Evolutionary conservation across 345 rosid species (phyloP).

Genomic region (Brassica juncea): DNA sequence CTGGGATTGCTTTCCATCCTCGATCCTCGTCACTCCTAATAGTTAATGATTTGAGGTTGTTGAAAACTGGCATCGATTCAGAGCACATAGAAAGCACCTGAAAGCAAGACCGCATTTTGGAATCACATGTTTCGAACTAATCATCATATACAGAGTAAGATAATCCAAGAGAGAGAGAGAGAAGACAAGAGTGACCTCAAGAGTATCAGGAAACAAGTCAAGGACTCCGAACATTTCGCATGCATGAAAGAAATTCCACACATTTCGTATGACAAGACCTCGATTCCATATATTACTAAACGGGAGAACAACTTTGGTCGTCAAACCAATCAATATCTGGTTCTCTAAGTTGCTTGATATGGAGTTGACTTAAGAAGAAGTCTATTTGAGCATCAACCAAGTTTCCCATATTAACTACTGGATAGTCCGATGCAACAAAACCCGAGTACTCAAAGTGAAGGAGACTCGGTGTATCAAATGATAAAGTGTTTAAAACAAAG

Average conservation of each 20-base stretch:
- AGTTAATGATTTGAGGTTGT: neutral
- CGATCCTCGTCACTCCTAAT: too few species aligned
- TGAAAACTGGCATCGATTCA: neutral
- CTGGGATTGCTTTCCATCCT: too few species aligned
- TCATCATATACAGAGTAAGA: too few species aligned
- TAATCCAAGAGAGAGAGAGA: too few species aligned
- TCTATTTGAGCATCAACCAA: neutral
- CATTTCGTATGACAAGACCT: neutral
- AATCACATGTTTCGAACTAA: too few species aligned
- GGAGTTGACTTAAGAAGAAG: neutral
- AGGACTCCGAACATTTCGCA: too few species aligned
- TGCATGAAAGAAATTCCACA: neutral
- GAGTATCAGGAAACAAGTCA: too few species aligned
- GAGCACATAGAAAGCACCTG: neutral
- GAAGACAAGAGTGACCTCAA: too few species aligned
- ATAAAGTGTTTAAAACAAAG: too few species aligned
- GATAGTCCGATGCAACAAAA: neutral
- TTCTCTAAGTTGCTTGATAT: neutral
- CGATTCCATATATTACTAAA: neutral
- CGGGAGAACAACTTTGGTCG: neutral
- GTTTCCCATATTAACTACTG: neutral
- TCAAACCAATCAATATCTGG: neutral
- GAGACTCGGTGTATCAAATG: slow-evolving; percentile 18
- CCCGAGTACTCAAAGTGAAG: neutral
- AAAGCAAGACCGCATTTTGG: neutral